Evolutionary conservation across 177 flowering plant species (phyloP).

Genomic region (Vitis hybrid): DNA sequence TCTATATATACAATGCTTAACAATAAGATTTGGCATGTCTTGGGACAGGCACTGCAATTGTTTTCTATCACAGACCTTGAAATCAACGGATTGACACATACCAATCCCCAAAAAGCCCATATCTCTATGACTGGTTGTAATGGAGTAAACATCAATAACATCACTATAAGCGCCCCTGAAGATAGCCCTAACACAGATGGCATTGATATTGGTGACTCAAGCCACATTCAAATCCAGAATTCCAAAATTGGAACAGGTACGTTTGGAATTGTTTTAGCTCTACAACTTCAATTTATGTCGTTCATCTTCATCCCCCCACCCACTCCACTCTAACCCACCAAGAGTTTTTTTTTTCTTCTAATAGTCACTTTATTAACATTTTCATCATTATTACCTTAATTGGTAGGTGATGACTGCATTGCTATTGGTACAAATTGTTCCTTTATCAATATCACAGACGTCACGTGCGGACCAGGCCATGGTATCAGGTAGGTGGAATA

Average conservation of each 20-base stretch:
- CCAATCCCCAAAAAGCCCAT: slow-evolving; percentile 34
- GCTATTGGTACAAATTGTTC: too few species aligned
- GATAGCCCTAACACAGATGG: slow-evolving; percentile 66
- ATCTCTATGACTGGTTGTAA: slow-evolving; percentile 14
- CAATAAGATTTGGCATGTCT: not conserved
- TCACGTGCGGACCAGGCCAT: too few species aligned
- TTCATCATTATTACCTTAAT: too few species aligned
- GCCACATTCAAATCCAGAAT: slow-evolving; percentile 15
- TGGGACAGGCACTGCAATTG: slow-evolving; percentile 15
- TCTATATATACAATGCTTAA: not conserved
- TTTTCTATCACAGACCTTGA: slow-evolving; percentile 17
- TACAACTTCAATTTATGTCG: too few species aligned
- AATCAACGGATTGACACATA: slow-evolving; percentile 16
- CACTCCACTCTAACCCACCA: too few species aligned
- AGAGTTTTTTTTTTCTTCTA: too few species aligned
- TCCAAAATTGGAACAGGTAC: slow-evolving; percentile 41
- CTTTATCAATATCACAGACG: too few species aligned
- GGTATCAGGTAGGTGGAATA: too few species aligned
- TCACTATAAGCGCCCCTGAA: slow-evolving; percentile 38
- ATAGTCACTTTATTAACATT: too few species aligned
- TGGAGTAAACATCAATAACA: slow-evolving; percentile 13
- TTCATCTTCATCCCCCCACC: too few species aligned
- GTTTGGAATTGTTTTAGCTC: too few species aligned
- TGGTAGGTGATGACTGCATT: too few species aligned
- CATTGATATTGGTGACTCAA: slow-evolving; percentile 30